Evolutionary conservation across 2,329 filamentous ascomycete species (phyloP), one percentile per base, ranked within the genome.

Genomic region (Fusarium transvaalense): DNA sequence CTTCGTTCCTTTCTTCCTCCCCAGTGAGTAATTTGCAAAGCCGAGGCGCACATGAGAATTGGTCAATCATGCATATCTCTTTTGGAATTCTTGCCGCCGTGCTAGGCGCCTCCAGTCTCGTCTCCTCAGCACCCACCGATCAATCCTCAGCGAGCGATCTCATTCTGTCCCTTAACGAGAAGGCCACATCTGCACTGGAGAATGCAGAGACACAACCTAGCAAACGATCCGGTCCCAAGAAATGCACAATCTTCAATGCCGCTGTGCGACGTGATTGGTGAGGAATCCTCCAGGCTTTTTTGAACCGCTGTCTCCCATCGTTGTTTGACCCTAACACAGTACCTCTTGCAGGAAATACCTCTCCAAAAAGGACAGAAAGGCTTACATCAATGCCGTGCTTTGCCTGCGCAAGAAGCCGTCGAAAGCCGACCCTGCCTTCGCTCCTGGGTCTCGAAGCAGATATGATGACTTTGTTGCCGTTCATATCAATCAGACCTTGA

Each of bases 401-500:
- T 62, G 57, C 3, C 29, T 62, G 0, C 59, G 57, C 13, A 37
- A 62, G 17, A 62, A 38, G 3, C 47, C 59, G 0, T 62, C 59
- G 2, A 62, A 56, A 27, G 57, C 47, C 4, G 41, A 62, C 8
- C 59, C 19, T 1, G 10, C 41, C 15, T 62, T 62, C 1, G 59
- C 59, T 1, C 59, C 59, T 8, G 59, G 59, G 1, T 41, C 59
- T 4, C 47, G 57, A 2, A 62, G 23, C 3, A 47, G 59, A 56
- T 62, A 62, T 13, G 59, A 62, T 14, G 59, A 62, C n/a, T 62
- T 62, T 32, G 59, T 62, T 3, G 47, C 59, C 0, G 57, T 62
- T 5, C 59, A 62, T 17, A 62, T 62, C 7, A 62, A 62, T 5
- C 59, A 62, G 10, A 62, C 59, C 13, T 14, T 34, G 3, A 42